Conservation (phyloP, 1,284 basidiomycete species). For the Melampsora abietis-canadensis region DNA sequence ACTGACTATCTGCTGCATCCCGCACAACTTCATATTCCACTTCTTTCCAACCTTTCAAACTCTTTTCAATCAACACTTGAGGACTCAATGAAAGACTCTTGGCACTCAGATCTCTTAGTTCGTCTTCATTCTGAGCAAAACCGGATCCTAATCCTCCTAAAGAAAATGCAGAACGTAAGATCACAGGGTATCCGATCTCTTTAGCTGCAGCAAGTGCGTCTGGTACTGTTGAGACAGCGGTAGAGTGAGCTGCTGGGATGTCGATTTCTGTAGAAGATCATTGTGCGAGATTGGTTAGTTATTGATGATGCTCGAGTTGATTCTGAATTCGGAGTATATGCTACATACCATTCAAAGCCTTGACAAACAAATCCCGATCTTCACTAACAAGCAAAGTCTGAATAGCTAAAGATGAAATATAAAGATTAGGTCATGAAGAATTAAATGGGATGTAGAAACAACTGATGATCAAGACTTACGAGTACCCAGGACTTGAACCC, state of each 20-base stretch:
- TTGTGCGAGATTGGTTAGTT: not conserved
- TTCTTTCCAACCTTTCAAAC: constrained; percentile 99
- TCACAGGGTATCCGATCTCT: constrained; percentile 93
- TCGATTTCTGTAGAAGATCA: constrained; percentile 74
- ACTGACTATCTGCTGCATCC: constrained; percentile 73
- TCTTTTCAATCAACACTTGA: constrained; percentile 94
- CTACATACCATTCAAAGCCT: constrained; percentile 81
- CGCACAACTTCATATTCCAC: constrained; percentile 98
- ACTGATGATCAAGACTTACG: constrained; percentile 51
- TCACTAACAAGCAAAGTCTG: constrained; percentile 91
- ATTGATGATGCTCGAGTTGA: not conserved
- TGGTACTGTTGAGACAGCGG: constrained; percentile 92
- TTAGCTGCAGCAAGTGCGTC: constrained; percentile 87
- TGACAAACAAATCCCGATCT: constrained; percentile 93
- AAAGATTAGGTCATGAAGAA: not conserved
- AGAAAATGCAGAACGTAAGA: constrained; percentile 95
- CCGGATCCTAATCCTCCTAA: constrained; percentile 97
- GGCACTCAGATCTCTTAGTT: constrained; percentile 88
- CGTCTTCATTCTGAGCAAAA: constrained; percentile 91
- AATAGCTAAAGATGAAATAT: constrained; percentile 58
- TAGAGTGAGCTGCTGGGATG: constrained; percentile 94
- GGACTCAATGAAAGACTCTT: constrained; percentile 86
- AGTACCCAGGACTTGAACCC: constrained; percentile 91
- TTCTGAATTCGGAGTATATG: not conserved
- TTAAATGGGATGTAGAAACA: not conserved